Percentiles rank a stretch among this genome's conserved stretches.
Evolutionary conservation across 495 filamentous ascomycete species (phyloP).

Genomic region (Penicillium paxilli): DNA sequence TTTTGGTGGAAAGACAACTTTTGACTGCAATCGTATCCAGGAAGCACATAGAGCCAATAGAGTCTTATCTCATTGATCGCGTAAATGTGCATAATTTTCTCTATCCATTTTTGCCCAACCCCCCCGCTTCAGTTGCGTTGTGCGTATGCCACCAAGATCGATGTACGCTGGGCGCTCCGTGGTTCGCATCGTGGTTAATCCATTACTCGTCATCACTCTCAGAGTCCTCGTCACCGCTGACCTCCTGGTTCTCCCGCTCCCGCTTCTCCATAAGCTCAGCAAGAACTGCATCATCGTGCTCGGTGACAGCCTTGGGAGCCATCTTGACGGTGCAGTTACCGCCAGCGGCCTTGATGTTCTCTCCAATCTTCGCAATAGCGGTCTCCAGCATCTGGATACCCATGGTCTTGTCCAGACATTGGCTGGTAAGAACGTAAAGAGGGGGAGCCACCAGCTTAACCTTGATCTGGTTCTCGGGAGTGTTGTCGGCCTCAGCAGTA

Average conservation of each 20-base stretch:
- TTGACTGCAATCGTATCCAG: slow-evolving; percentile 32
- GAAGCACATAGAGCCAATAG: slow-evolving; percentile 34
- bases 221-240: slow-evolving; percentile 93
- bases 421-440: slow-evolving; percentile 89
- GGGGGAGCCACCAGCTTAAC: slow-evolving; percentile 95
- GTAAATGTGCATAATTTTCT: slow-evolving; percentile 45
- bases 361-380: slow-evolving; percentile 81
- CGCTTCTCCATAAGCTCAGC: slow-evolving; percentile 99
- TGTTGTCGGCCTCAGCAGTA: slow-evolving; percentile 86
- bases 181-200: slow-evolving; percentile 7
- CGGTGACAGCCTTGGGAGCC: slow-evolving; percentile 98
- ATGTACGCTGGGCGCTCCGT: slow-evolving; percentile 18
- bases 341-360: slow-evolving; percentile 69
- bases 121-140: slow-evolving; percentile 12
- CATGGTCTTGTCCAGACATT: slow-evolving; percentile 86
- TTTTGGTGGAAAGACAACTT: slow-evolving; percentile 24
- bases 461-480: slow-evolving; percentile 87
- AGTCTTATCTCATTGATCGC: slow-evolving; percentile 40
- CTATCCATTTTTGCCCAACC: slow-evolving; percentile 28
- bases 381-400: slow-evolving; percentile 83
- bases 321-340: slow-evolving; percentile 87
- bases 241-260: slow-evolving; percentile 94
- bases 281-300: slow-evolving; percentile 95
- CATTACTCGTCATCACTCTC: slow-evolving; percentile 74
- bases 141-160: slow-evolving; percentile 18